These are phyloP conservation scores for Botrytis sinoallii DNA, from an alignment of 2,329 filamentous ascomycete species.

Conservation along the genomic window DNA sequence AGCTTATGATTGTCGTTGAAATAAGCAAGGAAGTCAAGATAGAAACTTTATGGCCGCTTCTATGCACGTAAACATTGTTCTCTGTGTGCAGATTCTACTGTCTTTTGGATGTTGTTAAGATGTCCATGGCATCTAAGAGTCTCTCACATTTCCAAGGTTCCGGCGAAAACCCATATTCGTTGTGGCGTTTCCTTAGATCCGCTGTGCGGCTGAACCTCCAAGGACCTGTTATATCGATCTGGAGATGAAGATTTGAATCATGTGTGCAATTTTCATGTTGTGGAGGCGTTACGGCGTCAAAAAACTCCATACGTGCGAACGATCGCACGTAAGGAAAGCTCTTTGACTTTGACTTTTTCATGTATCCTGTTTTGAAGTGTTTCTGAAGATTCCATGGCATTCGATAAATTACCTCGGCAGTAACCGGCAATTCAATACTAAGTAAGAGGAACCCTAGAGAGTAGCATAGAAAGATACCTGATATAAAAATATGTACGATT, in stretches of 20 bases:
- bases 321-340: background rate
- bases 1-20: background rate
- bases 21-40: background rate
- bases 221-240: background rate
- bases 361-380: background rate
- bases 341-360: background rate
- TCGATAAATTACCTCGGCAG: background rate
- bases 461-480: background rate
- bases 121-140: background rate
- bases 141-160: background rate
- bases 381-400: background rate
- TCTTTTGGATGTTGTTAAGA: background rate
- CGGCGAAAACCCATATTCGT: background rate
- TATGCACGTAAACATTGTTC: background rate
- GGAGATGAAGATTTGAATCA: background rate
- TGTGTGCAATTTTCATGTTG: background rate
- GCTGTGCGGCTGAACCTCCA: background rate
- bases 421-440: background rate
- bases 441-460: background rate
- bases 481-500: background rate
- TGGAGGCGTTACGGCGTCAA: background rate
- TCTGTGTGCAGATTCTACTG: background rate
- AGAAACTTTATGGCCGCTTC: background rate
- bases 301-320: background rate
- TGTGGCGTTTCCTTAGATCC: background rate